Conservation (phyloP, 257 asterid genomes). For the Salvia splendens region DNA sequence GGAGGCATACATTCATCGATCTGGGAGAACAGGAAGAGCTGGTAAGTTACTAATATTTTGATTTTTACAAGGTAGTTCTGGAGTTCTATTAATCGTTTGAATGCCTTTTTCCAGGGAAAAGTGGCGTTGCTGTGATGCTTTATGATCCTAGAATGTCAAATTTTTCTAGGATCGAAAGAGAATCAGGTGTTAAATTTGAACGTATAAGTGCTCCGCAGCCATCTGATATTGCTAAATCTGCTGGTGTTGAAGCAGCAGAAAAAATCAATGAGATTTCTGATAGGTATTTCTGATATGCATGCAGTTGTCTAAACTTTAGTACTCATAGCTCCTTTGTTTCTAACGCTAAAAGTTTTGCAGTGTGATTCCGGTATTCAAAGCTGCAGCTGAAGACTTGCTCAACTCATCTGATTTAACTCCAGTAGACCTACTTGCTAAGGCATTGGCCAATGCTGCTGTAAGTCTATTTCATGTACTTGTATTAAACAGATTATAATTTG, state of each 20-base stretch:
- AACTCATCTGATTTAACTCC: conserved; percentile 65
- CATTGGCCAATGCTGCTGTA: conserved; percentile 95
- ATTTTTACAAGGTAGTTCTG: conserved; percentile 17
- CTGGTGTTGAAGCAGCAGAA: conserved; percentile 83
- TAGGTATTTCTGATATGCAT: conserved; percentile 45
- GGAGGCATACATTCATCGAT: conserved; percentile 96
- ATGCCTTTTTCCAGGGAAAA: conserved; percentile 58
- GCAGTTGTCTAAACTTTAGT: neutral
- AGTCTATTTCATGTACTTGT: conserved; percentile 29
- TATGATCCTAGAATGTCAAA: conserved; percentile 89
- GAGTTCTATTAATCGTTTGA: conserved; percentile 20
- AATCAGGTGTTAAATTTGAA: conserved; percentile 92
- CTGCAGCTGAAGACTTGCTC: conserved; percentile 87
- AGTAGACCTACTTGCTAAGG: conserved; percentile 86
- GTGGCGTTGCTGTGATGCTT: conserved; percentile 93
- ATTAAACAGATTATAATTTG: conserved; percentile 1
- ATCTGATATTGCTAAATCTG: conserved; percentile 85
- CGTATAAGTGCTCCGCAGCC: conserved; percentile 96
- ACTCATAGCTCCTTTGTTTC: neutral
- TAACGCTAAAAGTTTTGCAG: conserved; percentile 39
- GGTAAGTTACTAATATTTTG: conserved; percentile 48
- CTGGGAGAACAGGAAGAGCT: conserved; percentile 99
- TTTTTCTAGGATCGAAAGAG: conserved; percentile 83
- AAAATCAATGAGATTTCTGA: conserved; percentile 70
- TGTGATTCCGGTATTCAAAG: conserved; percentile 84